Conservation (phyloP, 352 stramenopile genomes). For the Globisporangium spinosum region DNA sequence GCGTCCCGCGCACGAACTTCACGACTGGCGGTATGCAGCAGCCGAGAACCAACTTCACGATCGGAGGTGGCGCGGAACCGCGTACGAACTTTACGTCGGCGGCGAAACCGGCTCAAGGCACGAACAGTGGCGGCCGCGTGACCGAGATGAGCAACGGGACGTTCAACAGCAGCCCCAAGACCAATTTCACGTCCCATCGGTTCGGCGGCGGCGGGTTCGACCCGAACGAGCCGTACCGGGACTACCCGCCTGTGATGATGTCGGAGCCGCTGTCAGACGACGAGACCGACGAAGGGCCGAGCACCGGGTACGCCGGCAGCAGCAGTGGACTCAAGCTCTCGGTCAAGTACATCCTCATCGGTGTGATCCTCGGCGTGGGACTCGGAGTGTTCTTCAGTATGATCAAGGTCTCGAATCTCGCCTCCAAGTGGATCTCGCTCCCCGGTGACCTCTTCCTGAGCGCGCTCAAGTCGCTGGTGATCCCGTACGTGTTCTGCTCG, state of each 20-base stretch:
- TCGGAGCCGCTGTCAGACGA: conserved; percentile 17
- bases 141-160: conserved; percentile 13
- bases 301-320: conserved; percentile 22
- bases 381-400: conserved; percentile 48
- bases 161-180: conserved; percentile 32
- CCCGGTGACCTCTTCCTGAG: conserved; percentile 74
- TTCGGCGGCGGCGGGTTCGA: conserved; percentile 9
- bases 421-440: conserved; percentile 56
- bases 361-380: conserved; percentile 40
- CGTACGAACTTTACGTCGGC: conserved; percentile 13
- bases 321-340: conserved; percentile 49
- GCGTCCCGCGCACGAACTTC: conserved; percentile 27
- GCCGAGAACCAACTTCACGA: conserved; percentile 36
- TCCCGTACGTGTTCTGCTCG: conserved; percentile 80
- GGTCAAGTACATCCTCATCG: conserved; percentile 47
- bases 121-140: not conserved
- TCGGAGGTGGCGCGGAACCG: not conserved
- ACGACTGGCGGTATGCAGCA: conserved; percentile 10
- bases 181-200: conserved; percentile 41
- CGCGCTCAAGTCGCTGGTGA: conserved; percentile 69
- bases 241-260: conserved; percentile 14
- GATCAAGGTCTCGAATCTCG: conserved; percentile 37
- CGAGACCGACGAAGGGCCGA: not conserved
- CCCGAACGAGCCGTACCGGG: conserved; percentile 6
- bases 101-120: not conserved